A percentile compares a stretch with the other conserved stretches of the same genome.
Evolutionary conservation across 176 grass and related monocot genomes (phyloP).

Genomic region (Aegilops longissima): DNA sequence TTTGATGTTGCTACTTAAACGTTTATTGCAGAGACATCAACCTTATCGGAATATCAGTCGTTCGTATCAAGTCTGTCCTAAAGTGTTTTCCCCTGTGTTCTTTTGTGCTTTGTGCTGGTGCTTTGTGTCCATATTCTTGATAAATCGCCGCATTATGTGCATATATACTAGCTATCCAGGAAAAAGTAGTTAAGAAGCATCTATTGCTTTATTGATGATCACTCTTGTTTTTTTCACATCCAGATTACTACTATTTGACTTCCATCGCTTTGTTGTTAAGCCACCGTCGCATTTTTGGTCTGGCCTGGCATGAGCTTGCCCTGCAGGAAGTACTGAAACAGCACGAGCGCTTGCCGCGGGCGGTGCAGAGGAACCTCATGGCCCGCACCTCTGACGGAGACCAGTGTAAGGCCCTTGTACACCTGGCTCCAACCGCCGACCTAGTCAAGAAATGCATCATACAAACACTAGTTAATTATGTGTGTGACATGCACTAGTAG

Average conservation of each 20-base stretch:
- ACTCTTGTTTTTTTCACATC: neutral
- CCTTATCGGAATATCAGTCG: neutral
- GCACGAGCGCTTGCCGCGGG: neutral
- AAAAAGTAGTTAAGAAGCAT: neutral
- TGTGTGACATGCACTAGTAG: neutral
- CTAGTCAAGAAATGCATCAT: neutral
- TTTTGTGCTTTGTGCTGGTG: neutral
- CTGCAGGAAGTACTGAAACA: neutral
- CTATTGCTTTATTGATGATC: neutral
- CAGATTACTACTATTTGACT: neutral
- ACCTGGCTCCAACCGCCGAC: conserved; percentile 48
- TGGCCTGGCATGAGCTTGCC: neutral
- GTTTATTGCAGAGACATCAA: neutral
- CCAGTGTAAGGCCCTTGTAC: conserved; percentile 25
- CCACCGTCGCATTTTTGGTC: neutral
- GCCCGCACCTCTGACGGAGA: conserved; percentile 3
- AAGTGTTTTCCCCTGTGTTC: neutral
- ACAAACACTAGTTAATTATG: neutral
- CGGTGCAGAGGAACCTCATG: conserved; percentile 39
- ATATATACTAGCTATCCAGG: neutral
- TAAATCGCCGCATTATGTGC: neutral
- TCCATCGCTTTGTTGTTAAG: neutral
- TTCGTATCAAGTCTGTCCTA: neutral
- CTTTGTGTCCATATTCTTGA: neutral
- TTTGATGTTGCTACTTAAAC: neutral